phyloP scores from a whole-genome alignment of 148 eudicot genomes.

The Salicornia ramosissima region DNA sequence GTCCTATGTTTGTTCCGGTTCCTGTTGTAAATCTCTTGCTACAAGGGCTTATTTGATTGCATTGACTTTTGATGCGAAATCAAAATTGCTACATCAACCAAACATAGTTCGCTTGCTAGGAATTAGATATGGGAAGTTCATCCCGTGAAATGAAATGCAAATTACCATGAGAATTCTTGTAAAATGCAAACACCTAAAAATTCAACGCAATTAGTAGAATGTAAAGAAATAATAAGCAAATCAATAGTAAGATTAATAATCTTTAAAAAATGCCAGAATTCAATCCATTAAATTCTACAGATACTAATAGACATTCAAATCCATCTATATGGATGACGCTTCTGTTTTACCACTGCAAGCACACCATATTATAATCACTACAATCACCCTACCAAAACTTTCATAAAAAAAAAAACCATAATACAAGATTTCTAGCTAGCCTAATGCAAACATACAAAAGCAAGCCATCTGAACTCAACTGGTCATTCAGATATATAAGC shows the following conservation, averaged over 20 bases:
- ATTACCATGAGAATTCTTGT: too few species aligned
- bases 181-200: not conserved
- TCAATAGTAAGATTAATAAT: not conserved
- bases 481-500: slow-evolving; percentile 21
- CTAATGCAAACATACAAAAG: slow-evolving; percentile 28
- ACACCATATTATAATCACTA: slow-evolving; percentile 22
- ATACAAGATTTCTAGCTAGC: slow-evolving; percentile 24
- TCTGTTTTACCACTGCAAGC: slow-evolving; percentile 22
- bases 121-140: too few species aligned
- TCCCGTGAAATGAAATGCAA: too few species aligned
- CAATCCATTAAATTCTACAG: slow-evolving; percentile 14
- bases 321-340: slow-evolving; percentile 6
- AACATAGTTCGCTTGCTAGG: too few species aligned
- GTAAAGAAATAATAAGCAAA: not conserved
- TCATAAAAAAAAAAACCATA: slow-evolving; percentile 19
- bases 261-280: not conserved
- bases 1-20: too few species aligned
- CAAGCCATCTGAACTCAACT: slow-evolving; percentile 29
- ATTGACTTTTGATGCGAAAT: too few species aligned
- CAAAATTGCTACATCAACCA: too few species aligned
- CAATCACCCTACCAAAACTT: slow-evolving; percentile 33
- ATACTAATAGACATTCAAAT: slow-evolving; percentile 16
- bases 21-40: too few species aligned
- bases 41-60: too few species aligned
- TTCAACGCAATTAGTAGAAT: not conserved